Base-by-base conservation (phyloP, 106 monocot genomes). In the Hemerocallis citrina region DNA sequence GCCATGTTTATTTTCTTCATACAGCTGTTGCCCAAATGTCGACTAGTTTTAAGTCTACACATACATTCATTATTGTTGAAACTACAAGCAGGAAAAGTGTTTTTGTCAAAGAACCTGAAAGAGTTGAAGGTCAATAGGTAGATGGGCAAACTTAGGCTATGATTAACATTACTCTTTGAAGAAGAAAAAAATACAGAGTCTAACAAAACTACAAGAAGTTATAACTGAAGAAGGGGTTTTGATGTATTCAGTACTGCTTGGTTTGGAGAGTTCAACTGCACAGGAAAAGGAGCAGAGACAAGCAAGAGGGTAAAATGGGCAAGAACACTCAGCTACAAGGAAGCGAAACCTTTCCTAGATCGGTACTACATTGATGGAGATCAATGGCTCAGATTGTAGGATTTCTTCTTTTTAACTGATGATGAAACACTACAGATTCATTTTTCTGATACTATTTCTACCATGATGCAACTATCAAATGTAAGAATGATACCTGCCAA, bases 181-280 rank as follows among this genome's bases (percentile, higher is more conserved):
- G n/a, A n/a, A 7, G 2, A n/a, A n/a, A n/a, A n/a, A n/a, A n/a
- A n/a, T n/a, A n/a, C n/a, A n/a, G 14, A 28, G 29, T 28, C 41
- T 41, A 0, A 54, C 10, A 54, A 3, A 10, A 12, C 12, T 28
- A 10, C 30, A 55, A 17, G 19, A 55, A 31, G 14, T 6, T 4
- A 2, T 29, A 2, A 27, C 28, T 20, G 12, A n/a, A n/a, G n/a
- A n/a, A n/a, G 7, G 25, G n/a, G 19, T 43, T 40, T 23, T 43
- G 33, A 34, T 15, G 52, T 57, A n/a, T 33, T 33, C 82, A 94
- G 93, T 30, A 83, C 89, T 12, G 93, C 46, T 0, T 77, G 50
- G 75, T 94, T 89, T 35, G 93, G 89, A 55, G 81, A 94, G 49
- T 94, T 61, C 71, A 75, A 70, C 43, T 85, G 85, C 77, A 68